Percentiles rank a stretch among this genome's conserved stretches.
phyloP scores from a whole-genome alignment of 441 rosid genomes.

The Euphorbia schlechtendalii region DNA sequence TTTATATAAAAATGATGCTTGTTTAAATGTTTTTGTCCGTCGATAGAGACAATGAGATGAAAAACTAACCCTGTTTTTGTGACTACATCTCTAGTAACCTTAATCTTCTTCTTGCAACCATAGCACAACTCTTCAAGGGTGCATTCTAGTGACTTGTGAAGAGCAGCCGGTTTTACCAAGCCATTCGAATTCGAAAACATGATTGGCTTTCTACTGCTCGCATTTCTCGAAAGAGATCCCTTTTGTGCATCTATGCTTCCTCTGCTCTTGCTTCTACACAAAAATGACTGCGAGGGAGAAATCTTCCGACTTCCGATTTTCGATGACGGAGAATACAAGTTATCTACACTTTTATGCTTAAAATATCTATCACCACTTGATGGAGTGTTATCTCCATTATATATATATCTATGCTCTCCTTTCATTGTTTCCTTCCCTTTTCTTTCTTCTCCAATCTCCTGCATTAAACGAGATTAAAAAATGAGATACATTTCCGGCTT shows the following conservation, averaged over 20 bases:
- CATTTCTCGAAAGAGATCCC: conserved; percentile 25
- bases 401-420: conserved; percentile 19
- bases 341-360: conserved; percentile 26
- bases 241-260: conserved; percentile 24
- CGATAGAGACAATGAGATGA: background rate
- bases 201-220: conserved; percentile 41
- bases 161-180: conserved; percentile 50
- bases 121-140: conserved; percentile 76
- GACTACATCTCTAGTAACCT: conserved; percentile 62
- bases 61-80: conserved; percentile 48
- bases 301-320: conserved; percentile 42
- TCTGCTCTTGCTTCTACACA: conserved; percentile 27
- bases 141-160: conserved; percentile 59
- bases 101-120: conserved; percentile 70
- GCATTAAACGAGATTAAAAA: background rate
- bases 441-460: conserved; percentile 19
- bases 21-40: too few relatives aligned
- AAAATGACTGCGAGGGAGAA: conserved; percentile 22
- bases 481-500: too few relatives aligned
- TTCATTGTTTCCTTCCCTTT: conserved; percentile 27
- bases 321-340: conserved; percentile 27
- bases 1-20: too few relatives aligned
- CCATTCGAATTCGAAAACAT: conserved; percentile 70
- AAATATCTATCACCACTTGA: conserved; percentile 14
- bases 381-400: conserved; percentile 15